Base-by-base conservation (phyloP, 805 yeast genomes). In the Myxozyma neotropica region DNA sequence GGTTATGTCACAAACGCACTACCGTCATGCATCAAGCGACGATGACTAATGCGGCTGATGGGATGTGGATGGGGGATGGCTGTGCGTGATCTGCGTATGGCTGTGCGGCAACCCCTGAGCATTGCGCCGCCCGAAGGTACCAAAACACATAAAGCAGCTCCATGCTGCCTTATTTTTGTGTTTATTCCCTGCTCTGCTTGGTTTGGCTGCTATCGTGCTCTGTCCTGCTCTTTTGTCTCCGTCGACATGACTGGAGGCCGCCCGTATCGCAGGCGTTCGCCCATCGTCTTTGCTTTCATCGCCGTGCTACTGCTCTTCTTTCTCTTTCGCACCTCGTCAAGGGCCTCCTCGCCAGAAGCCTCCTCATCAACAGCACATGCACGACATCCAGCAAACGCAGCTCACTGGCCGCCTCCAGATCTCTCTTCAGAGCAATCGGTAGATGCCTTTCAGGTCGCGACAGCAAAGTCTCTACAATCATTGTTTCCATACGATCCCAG, bases 401-500 rank as follows among this genome's bases (percentile, higher is more conserved):
- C 48, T 17, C 47, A 21, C n/a, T 19, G 15, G 4, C n/a, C 31
- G 19, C 47, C 17, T 42, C 36, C 44, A 7, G 58, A 45, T n/a
- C 31, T 46, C 46, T 23, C 53, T 13, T 7, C 44, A 17, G 27
- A 33, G 17, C 39, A 23, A n/a, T 38, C 31, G n/a, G 8, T 47
- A 6, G 55, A 23, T 8, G 17, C 15, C 6, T 55, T 55, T 79
- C 48, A 71, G 87, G 45, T 84, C 82, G 35, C 44, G 42, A 44
- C 54, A 5, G 40, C 43, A n/a, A 48, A 36, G 42, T 89, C 88
- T 70, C 77, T 92, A 62, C 79, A 86, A 19, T 83, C 74, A 70
- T 81, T 86, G 66, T 88, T 83, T 70, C 96, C 97, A 0, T 93
- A 92, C 74, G 86, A 87, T 61, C 76, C 84, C 1, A 17, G 43